Base-by-base conservation (phyloP, 1,284 basidiomycete genomes). In the Ustilago nuda region DNA sequence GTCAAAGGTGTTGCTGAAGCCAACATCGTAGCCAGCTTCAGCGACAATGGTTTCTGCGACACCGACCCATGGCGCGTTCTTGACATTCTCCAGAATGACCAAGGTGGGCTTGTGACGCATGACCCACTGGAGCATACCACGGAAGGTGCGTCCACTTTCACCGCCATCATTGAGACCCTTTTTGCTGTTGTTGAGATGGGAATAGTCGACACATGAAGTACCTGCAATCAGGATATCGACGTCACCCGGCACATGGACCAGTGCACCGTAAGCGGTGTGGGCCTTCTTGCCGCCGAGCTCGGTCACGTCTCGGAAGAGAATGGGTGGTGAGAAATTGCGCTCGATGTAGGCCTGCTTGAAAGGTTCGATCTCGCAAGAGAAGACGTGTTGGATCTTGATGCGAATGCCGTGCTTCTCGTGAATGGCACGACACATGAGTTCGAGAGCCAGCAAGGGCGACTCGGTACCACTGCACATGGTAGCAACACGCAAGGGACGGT, bases 301-400 rank as follows among this genome's bases (percentile, higher is more conserved):
- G 63, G 93, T 95, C 15, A 98, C 95, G 84, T 98, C 95, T 61
- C 95, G 91, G 86, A 98, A 98, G 39, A 98, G 88, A 41, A 97
- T 87, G 5, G 95, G 94, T 13, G 94, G 94, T 3, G 87, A 79
- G 85, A 98, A 98, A 86, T 98, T 98, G 32, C 95, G 90, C 86
- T 98, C 95, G 72, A 98, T 98, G 86, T 98, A 98, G 0, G 95
- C 95, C 86, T 98, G 95, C 87, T 98, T 98, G 89, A 95, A 98
- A 2, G 95, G 95, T 84, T 97, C 95, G 73, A 98, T 97, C 87
- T 98, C 95, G 87, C 95, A 97, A 0, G 95, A 97, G 87, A 98
- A 98, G 59, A 97, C 94, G 86, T 98, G 95, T 81, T 96, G 92
- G 70, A 95, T 88, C 39, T 92, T 89, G 56, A 97, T 87, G 1